Conservation (phyloP, 2,329 filamentous ascomycete species). For the Pleoardoris graminearum region DNA sequence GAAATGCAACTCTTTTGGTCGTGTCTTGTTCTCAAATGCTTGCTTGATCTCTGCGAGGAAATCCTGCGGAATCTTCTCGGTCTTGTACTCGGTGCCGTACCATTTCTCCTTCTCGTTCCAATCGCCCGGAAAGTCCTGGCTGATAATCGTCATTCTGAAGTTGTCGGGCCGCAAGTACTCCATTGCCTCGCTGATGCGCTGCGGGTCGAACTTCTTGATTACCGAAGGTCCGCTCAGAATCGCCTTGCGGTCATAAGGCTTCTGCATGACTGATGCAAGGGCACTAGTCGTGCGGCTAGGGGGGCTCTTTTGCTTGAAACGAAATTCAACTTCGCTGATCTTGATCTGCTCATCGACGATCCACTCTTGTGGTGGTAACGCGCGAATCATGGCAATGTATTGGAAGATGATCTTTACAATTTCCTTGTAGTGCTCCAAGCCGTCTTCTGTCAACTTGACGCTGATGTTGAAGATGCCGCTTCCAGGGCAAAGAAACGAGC, state of each 20-base stretch:
- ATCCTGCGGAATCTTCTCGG: slow-evolving; percentile 75
- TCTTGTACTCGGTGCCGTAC: slow-evolving; percentile 94
- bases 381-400: slow-evolving; percentile 84
- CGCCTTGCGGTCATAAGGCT: slow-evolving; percentile 81
- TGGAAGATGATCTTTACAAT: slow-evolving; percentile 85
- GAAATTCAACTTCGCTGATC: slow-evolving; percentile 91
- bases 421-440: slow-evolving; percentile 78
- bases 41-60: slow-evolving; percentile 71
- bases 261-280: slow-evolving; percentile 87
- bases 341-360: slow-evolving; percentile 91
- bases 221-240: slow-evolving; percentile 79
- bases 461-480: slow-evolving; percentile 79
- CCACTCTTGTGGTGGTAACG: slow-evolving; percentile 83
- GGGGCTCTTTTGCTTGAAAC: slow-evolving; percentile 89
- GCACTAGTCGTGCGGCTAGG: slow-evolving; percentile 87
- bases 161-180: slow-evolving; percentile 82
- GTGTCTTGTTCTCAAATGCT: slow-evolving; percentile 63
- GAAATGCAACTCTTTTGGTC: slow-evolving; percentile 75
- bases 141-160: slow-evolving; percentile 81
- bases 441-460: slow-evolving; percentile 81
- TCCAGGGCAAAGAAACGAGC: slow-evolving; percentile 76
- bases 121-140: slow-evolving; percentile 77
- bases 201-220: slow-evolving; percentile 77
- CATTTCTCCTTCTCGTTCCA: slow-evolving; percentile 93
- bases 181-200: slow-evolving; percentile 74